Base-by-base conservation (phyloP, 2,329 filamentous ascomycete genomes). In the Trichoderma guizhouense region DNA sequence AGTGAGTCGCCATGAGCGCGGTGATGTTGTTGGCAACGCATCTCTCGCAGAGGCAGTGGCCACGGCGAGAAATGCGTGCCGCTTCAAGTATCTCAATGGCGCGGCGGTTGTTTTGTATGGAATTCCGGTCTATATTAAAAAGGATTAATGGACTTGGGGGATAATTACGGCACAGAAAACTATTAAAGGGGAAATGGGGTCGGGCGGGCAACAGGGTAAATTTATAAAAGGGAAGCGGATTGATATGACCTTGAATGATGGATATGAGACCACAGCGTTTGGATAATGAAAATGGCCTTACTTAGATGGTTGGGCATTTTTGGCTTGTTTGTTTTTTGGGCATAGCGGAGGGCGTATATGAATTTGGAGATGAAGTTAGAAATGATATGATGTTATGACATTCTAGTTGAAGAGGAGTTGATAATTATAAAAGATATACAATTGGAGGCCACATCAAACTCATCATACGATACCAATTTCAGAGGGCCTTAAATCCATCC, bases 41-140 rank as follows among this genome's bases (percentile, higher is more conserved):
- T 91, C 87, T 68, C 83, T 98, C 72, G 91, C 93, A n/a, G 90
- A 95, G 79, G 96, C 96, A 0, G 91, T 98, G 43, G 89, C 89
- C 36, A 88, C 84, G 77, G 93, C 93, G 15, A 88, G 93, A 74
- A 87, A 88, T 72, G 91, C 90, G n/a, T 98, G 96, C 82, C 90
- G 93, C 76, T 89, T 99, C 83, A 89, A 89, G 79, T 98, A 97
- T 84, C 84, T 99, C 76, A 99, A 97, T 77, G 96, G 94, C 0
- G 96, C 95, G 12, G 94, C 95, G 47, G 93, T 96, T 28, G 95
- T 96, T 75, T 91, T 98, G 68, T 99, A 98, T 84, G 96, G 96
- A 18, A 92, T 99, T 79, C 96, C 96, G 34, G 93, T 97, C 74
- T 98, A 94, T 82, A 85, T 97, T 75, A 82, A 81, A 62, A 78